Evolutionary conservation across 495 filamentous ascomycete genomes (phyloP).

Genomic region (Daldinia loculata): DNA sequence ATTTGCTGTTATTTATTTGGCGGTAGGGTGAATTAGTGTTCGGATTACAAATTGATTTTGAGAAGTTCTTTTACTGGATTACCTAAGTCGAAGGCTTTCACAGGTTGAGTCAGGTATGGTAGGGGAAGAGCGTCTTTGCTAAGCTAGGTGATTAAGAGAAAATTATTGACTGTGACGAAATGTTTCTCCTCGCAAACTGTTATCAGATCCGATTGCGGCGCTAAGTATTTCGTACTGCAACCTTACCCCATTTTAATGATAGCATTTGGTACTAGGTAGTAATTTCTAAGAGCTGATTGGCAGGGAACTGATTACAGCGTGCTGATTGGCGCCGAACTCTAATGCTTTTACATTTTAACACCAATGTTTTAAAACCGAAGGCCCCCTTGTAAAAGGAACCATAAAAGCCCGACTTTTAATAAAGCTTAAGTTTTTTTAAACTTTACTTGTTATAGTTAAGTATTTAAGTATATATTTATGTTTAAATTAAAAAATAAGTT

Average conservation of each 20-base stretch:
- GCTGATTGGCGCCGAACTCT: background rate
- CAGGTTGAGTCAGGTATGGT: background rate
- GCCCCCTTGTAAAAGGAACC: no score
- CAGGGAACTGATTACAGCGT: background rate
- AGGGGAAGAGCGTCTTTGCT: background rate
- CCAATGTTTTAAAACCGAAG: background rate
- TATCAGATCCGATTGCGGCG: conserved; percentile 43
- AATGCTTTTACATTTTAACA: no score
- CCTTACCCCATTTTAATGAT: background rate
- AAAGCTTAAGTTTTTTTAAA: no score
- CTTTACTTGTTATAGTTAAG: no score
- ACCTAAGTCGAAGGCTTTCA: conserved; percentile 29
- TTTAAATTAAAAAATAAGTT: no score
- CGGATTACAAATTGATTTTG: conserved; percentile 40
- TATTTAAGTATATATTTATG: no score
- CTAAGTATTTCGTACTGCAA: background rate
- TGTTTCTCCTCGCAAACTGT: conserved; percentile 30
- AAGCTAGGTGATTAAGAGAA: background rate
- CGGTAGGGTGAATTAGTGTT: background rate
- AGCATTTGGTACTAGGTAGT: background rate
- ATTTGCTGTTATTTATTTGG: background rate
- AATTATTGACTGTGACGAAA: conserved; percentile 30
- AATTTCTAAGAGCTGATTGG: conserved; percentile 1
- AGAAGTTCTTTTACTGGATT: conserved; percentile 16
- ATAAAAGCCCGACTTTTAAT: no score